phyloP scores from a whole-genome alignment of 371 early-diverging fungal species.

The Batrachochytrium dendrobatidis region DNA sequence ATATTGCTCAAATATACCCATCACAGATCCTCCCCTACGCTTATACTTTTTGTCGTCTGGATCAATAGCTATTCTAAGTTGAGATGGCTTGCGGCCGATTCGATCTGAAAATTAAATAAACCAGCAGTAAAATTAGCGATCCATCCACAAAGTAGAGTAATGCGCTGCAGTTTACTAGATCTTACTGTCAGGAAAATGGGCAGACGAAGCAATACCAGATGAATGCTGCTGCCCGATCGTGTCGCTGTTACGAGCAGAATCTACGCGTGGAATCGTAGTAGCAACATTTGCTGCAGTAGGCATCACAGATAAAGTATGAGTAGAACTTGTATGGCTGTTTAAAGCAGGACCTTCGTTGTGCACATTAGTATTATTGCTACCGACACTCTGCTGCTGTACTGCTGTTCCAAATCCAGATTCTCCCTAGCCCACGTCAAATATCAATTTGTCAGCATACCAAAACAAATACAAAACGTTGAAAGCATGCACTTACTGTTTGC shows the following conservation, averaged over 20 bases:
- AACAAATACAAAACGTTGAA: too few species aligned
- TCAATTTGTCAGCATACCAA: too few species aligned
- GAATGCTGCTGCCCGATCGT: background rate
- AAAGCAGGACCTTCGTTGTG: too few species aligned
- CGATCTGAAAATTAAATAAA: background rate
- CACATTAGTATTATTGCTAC: too few species aligned
- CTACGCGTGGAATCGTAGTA: background rate
- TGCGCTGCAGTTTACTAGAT: too few species aligned
- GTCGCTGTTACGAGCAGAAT: background rate
- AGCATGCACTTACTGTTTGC: conserved; percentile 6
- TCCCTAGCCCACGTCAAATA: too few species aligned
- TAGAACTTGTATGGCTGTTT: too few species aligned
- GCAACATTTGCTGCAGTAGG: background rate
- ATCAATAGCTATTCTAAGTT: background rate
- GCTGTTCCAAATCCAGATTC: too few species aligned
- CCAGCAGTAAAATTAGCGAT: background rate
- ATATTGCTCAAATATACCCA: background rate
- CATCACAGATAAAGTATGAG: background rate
- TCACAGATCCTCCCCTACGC: background rate
- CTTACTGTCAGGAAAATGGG: background rate
- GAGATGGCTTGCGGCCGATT: background rate
- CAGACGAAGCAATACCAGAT: background rate
- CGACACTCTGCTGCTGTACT: too few species aligned
- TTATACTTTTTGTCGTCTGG: conserved; percentile 3
- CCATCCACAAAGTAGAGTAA: too few species aligned